Base-by-base conservation (phyloP, 768 basidiomycete genomes). In the Tulasnella sp. region DNA sequence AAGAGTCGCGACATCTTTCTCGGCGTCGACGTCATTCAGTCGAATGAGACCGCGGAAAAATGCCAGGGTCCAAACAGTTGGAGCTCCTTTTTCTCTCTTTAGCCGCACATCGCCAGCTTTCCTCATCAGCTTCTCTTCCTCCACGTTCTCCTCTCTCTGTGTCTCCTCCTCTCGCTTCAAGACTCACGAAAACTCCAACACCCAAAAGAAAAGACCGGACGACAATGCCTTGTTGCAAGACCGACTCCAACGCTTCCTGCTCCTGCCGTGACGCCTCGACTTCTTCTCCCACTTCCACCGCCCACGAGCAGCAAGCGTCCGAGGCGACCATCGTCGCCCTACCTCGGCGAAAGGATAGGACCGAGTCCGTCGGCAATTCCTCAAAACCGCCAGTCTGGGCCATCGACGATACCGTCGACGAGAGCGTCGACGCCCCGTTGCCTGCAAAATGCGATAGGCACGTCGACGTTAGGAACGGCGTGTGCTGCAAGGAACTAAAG, bases 401-500 rank as follows among this genome's bases (percentile, higher is more conserved):
- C 16, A 70, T 79, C 29, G 55, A 39, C 48, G 37, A 35, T 26
- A 37, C 69, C 40, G 79, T 70, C 42, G 70, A 67, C 39, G 35
- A 15, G 37, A 74, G n/a, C 67, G 70, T 51, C 7, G 29, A 40
- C 32, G 80, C 79, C 6, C 80, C 80, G 15, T 67, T 81, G 23
- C 67, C 80, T 37, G 78, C 75, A 35, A 79, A 80, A 70, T 79
- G 80, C 77, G 79, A 79, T 70, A 23, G 72, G 23, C 80, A 79
- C 75, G 26, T 69, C 46, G 79, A 79, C 61, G 35, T 32, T 29
- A 70, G 74, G 48, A 57, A 88, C 73, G 93, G 92, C 10, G 84
- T 95, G 5, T 97, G 96, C 85, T 98, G 95, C 86, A 92, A 94
- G 82, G 93, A 96, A 76, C 89, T 97, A 78, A 94, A 90, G 82